Evolutionary conservation across 1,284 basidiomycete species (phyloP), one percentile per base, ranked within the genome.

Genomic region (Butyriboletus appendiculatus): DNA sequence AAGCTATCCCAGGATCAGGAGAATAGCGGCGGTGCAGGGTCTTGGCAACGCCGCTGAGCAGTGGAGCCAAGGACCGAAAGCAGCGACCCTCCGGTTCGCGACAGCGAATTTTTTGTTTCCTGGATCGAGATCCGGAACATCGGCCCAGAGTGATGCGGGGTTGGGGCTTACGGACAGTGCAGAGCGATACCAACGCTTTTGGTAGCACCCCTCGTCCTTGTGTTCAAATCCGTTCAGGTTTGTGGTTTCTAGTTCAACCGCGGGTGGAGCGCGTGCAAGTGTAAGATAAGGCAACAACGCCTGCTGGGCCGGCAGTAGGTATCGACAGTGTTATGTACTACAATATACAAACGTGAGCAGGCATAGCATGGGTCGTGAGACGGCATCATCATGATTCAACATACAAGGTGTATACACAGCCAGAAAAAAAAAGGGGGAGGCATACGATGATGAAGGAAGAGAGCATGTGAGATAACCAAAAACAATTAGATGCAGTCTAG

Each of bases 261-360:
- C 26, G 34, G 24, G 9, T 5, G 18, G 16, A 15, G 20, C 11
- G 3, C 32, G 37, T 9, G 26, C n/a, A 40, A 30, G 20, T n/a
- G 10, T 24, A 44, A 44, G 38, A 46, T 26, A 52, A 48, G 65
- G 68, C 53, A 68, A 55, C 62, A 58, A 56, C 41, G 52, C 62
- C 67, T 61, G 56, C 55, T 57, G 53, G 40, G 32, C 58, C 57
- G 50, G 65, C 54, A 59, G 55, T 51, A 68, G 64, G 65, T 72
- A 71, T 72, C 62, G 52, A 71, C 59, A 67, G 50, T 51, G 39
- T 53, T 57, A 64, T 55, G 49, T 45, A 63, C 49, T 71, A 68
- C 69, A 71, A 41, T 69, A 67, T 64, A 71, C 61, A 59, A 58
- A n/a, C n/a, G n/a, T n/a, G n/a, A n/a, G n/a, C 61, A 55, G 48